Percentiles rank a stretch among this genome's conserved stretches.
Conservation (phyloP, 805 yeast genomes). For the Tetrapisispora taiwanensis region DNA sequence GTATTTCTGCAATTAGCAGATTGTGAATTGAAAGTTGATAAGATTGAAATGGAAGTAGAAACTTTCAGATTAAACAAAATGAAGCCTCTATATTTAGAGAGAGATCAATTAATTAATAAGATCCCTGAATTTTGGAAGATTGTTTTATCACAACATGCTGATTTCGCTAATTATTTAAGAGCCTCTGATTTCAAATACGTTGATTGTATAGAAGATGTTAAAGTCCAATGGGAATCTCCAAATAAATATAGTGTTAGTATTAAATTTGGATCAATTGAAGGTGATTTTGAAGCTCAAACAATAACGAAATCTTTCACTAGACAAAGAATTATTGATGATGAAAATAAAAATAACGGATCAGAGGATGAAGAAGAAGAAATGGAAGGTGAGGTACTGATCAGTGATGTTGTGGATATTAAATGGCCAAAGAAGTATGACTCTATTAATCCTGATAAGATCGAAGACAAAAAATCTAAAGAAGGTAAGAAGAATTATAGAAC, state of each 20-base stretch:
- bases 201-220: slow-evolving; percentile 55
- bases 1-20: slow-evolving; percentile 35
- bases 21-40: slow-evolving; percentile 48
- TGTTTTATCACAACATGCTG: slow-evolving; percentile 74
- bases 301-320: slow-evolving; percentile 51
- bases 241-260: slow-evolving; percentile 54
- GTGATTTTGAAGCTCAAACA: slow-evolving; percentile 44
- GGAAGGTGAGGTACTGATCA: slow-evolving; percentile 46
- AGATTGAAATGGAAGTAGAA: slow-evolving; percentile 51
- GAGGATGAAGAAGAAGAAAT: slow-evolving; percentile 34
- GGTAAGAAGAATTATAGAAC: slow-evolving; percentile 53
- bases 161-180: slow-evolving; percentile 68
- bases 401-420: slow-evolving; percentile 43
- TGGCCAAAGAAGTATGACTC: slow-evolving; percentile 63
- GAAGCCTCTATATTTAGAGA: slow-evolving; percentile 44
- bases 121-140: slow-evolving; percentile 83
- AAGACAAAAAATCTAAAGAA: slow-evolving; percentile 35
- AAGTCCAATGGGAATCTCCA: slow-evolving; percentile 44
- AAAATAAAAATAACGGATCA: slow-evolving; percentile 2
- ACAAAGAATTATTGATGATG: slow-evolving; percentile 20
- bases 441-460: slow-evolving; percentile 46
- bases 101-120: slow-evolving; percentile 42
- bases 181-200: slow-evolving; percentile 69
- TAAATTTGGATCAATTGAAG: slow-evolving; percentile 40
- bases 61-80: slow-evolving; percentile 42